Conservation (phyloP, 2,329 filamentous ascomycete species). For the Tolypocladium ophioglossoides region DNA sequence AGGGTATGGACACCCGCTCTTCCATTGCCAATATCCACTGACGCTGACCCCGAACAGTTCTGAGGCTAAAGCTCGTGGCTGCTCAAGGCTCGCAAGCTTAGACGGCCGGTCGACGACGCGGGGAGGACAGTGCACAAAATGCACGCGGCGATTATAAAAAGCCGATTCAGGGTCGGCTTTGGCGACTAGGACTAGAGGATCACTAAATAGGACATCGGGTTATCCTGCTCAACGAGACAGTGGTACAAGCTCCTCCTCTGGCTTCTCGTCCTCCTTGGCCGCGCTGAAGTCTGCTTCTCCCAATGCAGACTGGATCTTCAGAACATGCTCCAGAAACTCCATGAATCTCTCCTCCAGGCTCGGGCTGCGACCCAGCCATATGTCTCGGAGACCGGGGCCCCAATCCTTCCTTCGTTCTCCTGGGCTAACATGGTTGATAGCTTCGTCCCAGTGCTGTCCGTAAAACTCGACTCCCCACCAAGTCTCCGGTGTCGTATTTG, state of each 20-base stretch:
- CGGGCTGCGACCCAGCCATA: conserved; percentile 20
- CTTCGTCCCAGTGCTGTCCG: conserved; percentile 26
- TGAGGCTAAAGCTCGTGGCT: conserved; percentile 34
- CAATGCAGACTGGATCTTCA: conserved; percentile 19
- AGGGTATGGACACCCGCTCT: conserved; percentile 43
- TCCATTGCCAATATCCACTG: conserved; percentile 10
- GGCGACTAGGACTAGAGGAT: not conserved
- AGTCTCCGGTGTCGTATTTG: conserved; percentile 8
- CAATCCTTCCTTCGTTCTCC: conserved; percentile 17
- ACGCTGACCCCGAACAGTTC: conserved; percentile 19
- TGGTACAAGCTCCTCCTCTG: not conserved
- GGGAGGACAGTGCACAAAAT: not conserved
- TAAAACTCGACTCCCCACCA: conserved; percentile 22
- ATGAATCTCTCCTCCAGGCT: conserved; percentile 15
- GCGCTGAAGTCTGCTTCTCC: conserved; percentile 4
- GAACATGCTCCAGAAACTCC: conserved; percentile 18
- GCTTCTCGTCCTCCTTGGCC: not conserved
- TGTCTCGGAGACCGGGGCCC: conserved; percentile 15
- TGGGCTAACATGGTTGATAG: conserved; percentile 16
- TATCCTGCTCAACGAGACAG: no score
- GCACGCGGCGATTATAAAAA: not conserved
- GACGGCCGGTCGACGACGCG: not conserved
- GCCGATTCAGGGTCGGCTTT: not conserved
- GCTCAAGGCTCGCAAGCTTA: conserved; percentile 16
- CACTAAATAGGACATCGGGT: not conserved